Percentiles rank a stretch among this genome's conserved stretches.
These are phyloP conservation scores for Kwoniella europaea DNA, from an alignment of 768 basidiomycete species.

Conservation along the genomic window DNA sequence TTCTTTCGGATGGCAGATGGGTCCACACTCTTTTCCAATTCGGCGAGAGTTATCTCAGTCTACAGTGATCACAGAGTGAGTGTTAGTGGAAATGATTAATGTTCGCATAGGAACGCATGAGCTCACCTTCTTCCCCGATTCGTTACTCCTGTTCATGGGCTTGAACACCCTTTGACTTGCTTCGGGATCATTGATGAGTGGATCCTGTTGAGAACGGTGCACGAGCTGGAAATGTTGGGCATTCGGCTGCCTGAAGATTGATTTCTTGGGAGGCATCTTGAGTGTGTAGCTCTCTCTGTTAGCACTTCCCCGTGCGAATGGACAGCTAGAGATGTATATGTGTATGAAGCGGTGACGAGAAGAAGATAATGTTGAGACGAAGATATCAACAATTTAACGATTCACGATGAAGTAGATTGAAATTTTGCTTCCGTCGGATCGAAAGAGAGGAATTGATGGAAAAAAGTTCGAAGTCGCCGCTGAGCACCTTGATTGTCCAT, in stretches of 20 bases:
- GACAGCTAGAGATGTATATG: too few species aligned
- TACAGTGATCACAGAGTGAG: conserved; percentile 11
- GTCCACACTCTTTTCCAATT: conserved; percentile 67
- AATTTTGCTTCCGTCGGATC: conserved; percentile 40
- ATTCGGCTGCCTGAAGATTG: conserved; percentile 86
- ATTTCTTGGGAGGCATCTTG: conserved; percentile 59
- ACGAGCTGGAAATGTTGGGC: conserved; percentile 95
- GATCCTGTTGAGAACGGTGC: conserved; percentile 93
- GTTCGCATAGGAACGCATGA: neutral
- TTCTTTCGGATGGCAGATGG: conserved; percentile 64
- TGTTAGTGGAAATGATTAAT: conserved; percentile 1
- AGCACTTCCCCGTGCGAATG: too few species aligned
- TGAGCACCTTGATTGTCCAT: neutral
- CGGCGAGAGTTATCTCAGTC: conserved; percentile 74
- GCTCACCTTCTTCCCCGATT: conserved; percentile 64
- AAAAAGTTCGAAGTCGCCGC: conserved; percentile 11
- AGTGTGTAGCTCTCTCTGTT: too few species aligned
- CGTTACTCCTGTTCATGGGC: conserved; percentile 73
- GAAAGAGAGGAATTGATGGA: neutral
- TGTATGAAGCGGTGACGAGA: too few species aligned
- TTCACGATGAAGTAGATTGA: conserved; percentile 7
- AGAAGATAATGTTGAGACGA: neutral
- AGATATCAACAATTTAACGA: neutral
- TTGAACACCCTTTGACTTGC: conserved; percentile 89
- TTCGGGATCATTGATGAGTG: conserved; percentile 89